Evolutionary conservation across 108 stramenopile species (phyloP).

Genomic region (Cyclotella atomus): DNA sequence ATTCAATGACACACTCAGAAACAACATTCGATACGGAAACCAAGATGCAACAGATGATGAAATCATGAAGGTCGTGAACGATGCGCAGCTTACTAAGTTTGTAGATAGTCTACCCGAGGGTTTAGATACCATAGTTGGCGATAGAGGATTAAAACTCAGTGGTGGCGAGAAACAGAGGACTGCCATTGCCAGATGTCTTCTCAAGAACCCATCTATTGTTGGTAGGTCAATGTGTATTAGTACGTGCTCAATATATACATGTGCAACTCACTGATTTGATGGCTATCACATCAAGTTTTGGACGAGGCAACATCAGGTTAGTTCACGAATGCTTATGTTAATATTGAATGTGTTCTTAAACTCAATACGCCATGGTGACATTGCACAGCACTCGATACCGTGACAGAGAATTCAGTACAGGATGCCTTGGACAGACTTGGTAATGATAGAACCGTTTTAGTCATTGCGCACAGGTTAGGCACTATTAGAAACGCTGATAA

Average conservation of each 20-base stretch:
- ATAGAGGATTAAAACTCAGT: conserved; percentile 93
- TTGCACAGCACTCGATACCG: conserved; percentile 80
- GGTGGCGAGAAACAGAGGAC: conserved; percentile 86
- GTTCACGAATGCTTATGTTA: neutral
- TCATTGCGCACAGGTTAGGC: conserved; percentile 97
- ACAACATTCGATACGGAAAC: conserved; percentile 88
- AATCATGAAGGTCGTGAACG: conserved; percentile 68
- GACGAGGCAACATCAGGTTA: conserved; percentile 1
- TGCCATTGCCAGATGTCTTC: conserved; percentile 87
- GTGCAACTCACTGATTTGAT: no score
- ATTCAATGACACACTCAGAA: conserved; percentile 94
- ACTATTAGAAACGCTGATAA: conserved; percentile 97
- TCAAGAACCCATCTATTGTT: conserved; percentile 95
- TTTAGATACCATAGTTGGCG: conserved; percentile 96
- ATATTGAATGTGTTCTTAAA: neutral
- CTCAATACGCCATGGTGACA: conserved; percentile 38
- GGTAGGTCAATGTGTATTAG: conserved; percentile 12
- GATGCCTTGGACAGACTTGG: conserved; percentile 95
- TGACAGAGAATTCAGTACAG: conserved; percentile 91
- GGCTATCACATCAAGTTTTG: no score
- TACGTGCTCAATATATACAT: no score
- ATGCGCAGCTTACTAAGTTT: conserved; percentile 84
- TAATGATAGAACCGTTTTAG: conserved; percentile 86
- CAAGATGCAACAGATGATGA: conserved; percentile 79
- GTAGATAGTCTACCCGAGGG: conserved; percentile 81